These are phyloP conservation scores for Gonapodya sp. DNA, from an alignment of 192 early-diverging fungal species.

Conservation along the genomic window DNA sequence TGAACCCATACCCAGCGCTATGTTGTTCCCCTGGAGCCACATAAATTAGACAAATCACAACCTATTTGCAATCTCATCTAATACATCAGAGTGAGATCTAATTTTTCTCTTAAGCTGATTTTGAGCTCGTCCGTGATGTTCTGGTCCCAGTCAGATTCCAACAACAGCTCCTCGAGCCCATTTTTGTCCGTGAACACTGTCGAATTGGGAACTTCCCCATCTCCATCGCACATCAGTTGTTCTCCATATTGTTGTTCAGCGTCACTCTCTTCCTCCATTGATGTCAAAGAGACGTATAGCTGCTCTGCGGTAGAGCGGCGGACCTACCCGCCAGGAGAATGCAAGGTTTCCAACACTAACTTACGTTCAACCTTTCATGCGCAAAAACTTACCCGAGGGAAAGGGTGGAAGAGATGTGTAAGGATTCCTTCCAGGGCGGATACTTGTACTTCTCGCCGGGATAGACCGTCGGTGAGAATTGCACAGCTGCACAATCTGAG, in stretches of 20 bases:
- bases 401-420: constrained; percentile 60
- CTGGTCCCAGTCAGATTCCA: neutral
- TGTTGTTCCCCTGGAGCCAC: too few species aligned
- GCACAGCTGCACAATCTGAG: constrained; percentile 40
- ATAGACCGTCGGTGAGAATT: constrained; percentile 25
- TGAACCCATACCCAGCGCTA: too few species aligned
- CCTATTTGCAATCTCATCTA: too few species aligned
- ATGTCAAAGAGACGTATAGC: constrained; percentile 55
- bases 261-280: constrained; percentile 13
- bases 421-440: constrained; percentile 26
- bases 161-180: neutral
- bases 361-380: too few species aligned
- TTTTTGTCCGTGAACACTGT: neutral
- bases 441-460: constrained; percentile 42
- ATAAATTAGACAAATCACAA: too few species aligned
- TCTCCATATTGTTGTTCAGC: neutral
- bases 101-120: too few species aligned
- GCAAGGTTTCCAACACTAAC: neutral
- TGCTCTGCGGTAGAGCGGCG: constrained; percentile 59
- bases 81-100: too few species aligned
- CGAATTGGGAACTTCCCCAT: neutral
- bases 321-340: constrained; percentile 30
- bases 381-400: constrained; percentile 60
- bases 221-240: too few species aligned
- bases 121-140: neutral